phyloP scores from a whole-genome alignment of 768 basidiomycete species.

The Suillus lakei region DNA sequence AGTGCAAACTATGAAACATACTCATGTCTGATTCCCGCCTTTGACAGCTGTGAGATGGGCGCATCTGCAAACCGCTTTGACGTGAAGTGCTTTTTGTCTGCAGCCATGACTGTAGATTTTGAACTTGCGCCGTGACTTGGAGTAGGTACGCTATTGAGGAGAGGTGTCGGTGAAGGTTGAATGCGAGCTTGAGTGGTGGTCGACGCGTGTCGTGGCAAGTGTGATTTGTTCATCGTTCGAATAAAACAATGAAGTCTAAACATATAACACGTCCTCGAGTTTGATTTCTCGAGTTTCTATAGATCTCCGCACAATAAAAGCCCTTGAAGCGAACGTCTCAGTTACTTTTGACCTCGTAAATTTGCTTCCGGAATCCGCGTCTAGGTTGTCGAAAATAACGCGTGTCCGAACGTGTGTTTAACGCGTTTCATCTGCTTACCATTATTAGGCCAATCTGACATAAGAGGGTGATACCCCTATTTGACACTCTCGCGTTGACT shows the following conservation, averaged over 20 bases:
- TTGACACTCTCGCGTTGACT: too few species aligned
- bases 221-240: not conserved
- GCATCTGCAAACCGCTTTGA: constrained; percentile 32
- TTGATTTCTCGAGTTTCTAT: not conserved
- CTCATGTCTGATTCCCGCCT: constrained; percentile 49
- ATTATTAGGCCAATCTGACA: not conserved
- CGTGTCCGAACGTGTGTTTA: not conserved
- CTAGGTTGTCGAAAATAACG: not conserved
- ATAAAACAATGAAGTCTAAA: not conserved
- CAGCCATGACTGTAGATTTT: not conserved
- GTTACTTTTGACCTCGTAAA: not conserved
- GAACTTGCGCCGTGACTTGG: not conserved
- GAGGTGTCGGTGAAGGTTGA: not conserved
- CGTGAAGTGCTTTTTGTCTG: constrained; percentile 34
- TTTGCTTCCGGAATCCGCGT: not conserved
- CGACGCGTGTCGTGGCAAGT: not conserved
- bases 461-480: not conserved
- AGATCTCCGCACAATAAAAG: not conserved
- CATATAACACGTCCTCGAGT: not conserved
- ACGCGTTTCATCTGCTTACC: not conserved
- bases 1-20: constrained; percentile 27
- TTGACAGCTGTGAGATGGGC: constrained; percentile 44
- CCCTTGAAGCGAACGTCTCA: not conserved
- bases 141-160: not conserved
- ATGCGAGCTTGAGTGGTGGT: not conserved